Evolutionary conservation across 1,139 yeast species (phyloP), one percentile per base, ranked within the genome.

Genomic region (Arxiozyma heterogenica): DNA sequence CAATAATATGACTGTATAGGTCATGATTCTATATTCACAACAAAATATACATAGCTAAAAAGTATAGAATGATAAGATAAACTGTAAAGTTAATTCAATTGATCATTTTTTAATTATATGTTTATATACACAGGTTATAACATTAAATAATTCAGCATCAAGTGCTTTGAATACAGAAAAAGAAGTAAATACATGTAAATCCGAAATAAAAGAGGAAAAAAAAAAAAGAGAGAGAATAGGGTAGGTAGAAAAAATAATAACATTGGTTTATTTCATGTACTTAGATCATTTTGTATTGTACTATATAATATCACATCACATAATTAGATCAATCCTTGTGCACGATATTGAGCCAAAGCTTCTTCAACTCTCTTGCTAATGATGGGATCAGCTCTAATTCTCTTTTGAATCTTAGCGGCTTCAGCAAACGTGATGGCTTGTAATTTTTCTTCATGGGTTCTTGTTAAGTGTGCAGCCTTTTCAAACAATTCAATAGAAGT

Each of bases 371-470:
- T 76, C 20, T 69, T 65, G 57, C 72, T 71, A 57, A 85, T 76
- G 42, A 77, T 71, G 50, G 88, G 86, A 68, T 85, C 93, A 53
- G 78, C 73, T 71, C 79, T 83, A 62, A 86, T 80, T 69, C 81
- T 81, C 66, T 82, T 75, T 75, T 87, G 95, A 76, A 86, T 81
- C 71, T 85, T 85, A 52, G 90, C 82, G 58, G 96, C 97, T 73
- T 89, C 97, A 57, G 95, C 94, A 66, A 88, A 87, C 41, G 95
- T 85, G 59, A 90, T 84, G 54, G 96, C 95, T 75, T 90, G 97
- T 57, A 86, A 77, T 75, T 90, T 86, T 75, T 93, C 98, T 60
- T 85, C 88, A 56, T 82, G 77, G 52, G 88, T 80, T 78, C 98
- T 85, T 43, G 96, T 86, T 63, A 90, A 79, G 57, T 79, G 79